These are phyloP conservation scores for Excoecaria cochinchinensis DNA, from an alignment of 345 rosid species.

Conservation along the genomic window DNA sequence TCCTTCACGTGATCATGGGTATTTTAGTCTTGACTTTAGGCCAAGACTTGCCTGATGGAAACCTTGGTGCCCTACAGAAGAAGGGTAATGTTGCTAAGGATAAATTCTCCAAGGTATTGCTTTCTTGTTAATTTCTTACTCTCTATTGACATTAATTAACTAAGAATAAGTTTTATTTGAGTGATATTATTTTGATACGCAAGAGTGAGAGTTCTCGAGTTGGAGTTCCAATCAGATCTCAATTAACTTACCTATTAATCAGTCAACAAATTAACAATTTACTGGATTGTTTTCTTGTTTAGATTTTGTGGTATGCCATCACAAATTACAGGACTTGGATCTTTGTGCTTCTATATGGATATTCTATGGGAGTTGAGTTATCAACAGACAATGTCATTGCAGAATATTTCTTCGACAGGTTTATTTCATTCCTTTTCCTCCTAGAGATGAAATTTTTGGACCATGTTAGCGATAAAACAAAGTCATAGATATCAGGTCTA, in stretches of 20 bases:
- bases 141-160: not conserved
- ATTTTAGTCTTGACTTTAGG: constrained; percentile 67
- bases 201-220: too few species aligned
- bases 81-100: constrained; percentile 70
- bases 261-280: too few species aligned
- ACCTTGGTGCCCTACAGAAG: constrained; percentile 64
- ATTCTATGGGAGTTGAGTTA: constrained; percentile 80
- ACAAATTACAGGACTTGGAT: constrained; percentile 89
- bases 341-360: constrained; percentile 75
- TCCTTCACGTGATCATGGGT: constrained; percentile 65
- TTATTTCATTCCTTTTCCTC: constrained; percentile 6
- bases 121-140: not conserved
- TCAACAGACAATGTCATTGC: constrained; percentile 74
- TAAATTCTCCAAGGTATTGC: constrained; percentile 51
- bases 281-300: not conserved
- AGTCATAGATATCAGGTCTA: too few species aligned
- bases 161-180: not conserved
- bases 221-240: too few species aligned
- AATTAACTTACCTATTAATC: too few species aligned
- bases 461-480: too few species aligned
- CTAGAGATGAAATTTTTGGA: too few species aligned
- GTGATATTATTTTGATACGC: not conserved
- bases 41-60: constrained; percentile 91
- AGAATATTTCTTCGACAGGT: constrained; percentile 81
- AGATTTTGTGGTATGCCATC: constrained; percentile 73